These are phyloP conservation scores for Naganishia kalamii DNA, from an alignment of 768 basidiomycete genomes.

Conservation along the genomic window DNA sequence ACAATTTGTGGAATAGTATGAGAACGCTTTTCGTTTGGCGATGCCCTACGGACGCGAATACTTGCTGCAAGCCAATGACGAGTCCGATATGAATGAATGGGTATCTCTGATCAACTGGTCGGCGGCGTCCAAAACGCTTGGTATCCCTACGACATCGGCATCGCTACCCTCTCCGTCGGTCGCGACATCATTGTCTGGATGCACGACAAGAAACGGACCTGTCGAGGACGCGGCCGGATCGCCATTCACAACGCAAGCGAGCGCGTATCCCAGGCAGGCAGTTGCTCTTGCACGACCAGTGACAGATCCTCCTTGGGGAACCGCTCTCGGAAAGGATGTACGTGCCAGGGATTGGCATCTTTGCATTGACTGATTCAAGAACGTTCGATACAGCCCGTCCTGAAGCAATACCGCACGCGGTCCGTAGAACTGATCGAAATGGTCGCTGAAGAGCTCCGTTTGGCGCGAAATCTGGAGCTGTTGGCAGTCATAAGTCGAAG, in stretches of 20 bases:
- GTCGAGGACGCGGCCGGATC: no score
- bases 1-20: constrained; percentile 51
- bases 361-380: background rate
- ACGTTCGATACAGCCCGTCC: constrained; percentile 32
- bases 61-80: constrained; percentile 66
- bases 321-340: no score
- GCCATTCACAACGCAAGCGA: no score
- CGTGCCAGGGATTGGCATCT: no score
- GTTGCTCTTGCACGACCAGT: no score
- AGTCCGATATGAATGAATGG: constrained; percentile 79
- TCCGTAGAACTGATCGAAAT: constrained; percentile 52
- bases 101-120: constrained; percentile 89
- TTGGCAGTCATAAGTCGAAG: constrained; percentile 80
- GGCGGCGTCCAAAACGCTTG: constrained; percentile 54
- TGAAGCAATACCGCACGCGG: background rate
- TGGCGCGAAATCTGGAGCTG: constrained; percentile 72
- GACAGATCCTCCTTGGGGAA: no score
- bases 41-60: constrained; percentile 72
- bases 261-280: no score
- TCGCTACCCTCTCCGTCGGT: background rate
- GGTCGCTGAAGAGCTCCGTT: constrained; percentile 55
- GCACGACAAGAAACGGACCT: no score
- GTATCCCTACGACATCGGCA: constrained; percentile 8
- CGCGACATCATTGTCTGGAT: no score
- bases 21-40: constrained; percentile 68